Evolutionary conservation across 768 basidiomycete genomes (phyloP).

Genomic region (Amanita inopinata): DNA sequence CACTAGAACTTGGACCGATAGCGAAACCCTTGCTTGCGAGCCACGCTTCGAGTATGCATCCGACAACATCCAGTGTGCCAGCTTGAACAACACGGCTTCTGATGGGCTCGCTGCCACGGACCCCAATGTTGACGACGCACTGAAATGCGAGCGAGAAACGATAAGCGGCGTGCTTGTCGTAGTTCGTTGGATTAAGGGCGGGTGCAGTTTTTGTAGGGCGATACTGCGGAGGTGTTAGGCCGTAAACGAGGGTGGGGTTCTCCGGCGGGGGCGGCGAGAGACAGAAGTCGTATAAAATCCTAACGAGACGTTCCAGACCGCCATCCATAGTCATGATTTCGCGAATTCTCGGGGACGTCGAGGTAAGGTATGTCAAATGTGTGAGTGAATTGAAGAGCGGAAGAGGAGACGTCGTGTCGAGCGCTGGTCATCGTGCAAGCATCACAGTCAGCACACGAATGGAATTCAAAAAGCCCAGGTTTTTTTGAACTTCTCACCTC

Average conservation of each 20-base stretch:
- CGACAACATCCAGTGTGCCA: slow-evolving; percentile 87
- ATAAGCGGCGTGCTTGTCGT: slow-evolving; percentile 79
- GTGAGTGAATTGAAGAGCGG: slow-evolving; percentile 90
- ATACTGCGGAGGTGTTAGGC: slow-evolving; percentile 57
- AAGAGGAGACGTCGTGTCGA: slow-evolving; percentile 41
- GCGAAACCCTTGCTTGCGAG: slow-evolving; percentile 81
- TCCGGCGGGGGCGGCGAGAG: slow-evolving; percentile 75
- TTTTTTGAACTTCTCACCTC: too few relatives aligned
- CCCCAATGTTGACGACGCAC: slow-evolving; percentile 95
- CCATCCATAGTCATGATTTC: slow-evolving; percentile 99
- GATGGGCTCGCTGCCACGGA: slow-evolving; percentile 88
- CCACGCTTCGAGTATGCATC: slow-evolving; percentile 91
- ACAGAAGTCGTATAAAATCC: slow-evolving; percentile 85
- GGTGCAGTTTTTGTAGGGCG: slow-evolving; percentile 47
- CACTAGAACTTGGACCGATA: slow-evolving; percentile 70
- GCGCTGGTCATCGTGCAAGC: slow-evolving; percentile 25
- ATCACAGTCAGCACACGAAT: slow-evolving; percentile 11
- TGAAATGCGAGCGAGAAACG: slow-evolving; percentile 92
- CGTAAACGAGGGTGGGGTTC: slow-evolving; percentile 67
- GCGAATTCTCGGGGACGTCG: slow-evolving; percentile 93
- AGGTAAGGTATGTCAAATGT: slow-evolving; percentile 92
- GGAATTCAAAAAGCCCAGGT: too few relatives aligned
- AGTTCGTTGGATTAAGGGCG: slow-evolving; percentile 55
- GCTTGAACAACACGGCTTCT: slow-evolving; percentile 90
- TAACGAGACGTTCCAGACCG: slow-evolving; percentile 90